Base-by-base conservation (phyloP, 2,329 filamentous ascomycete genomes). In the Gaeumannomyces tritici region DNA sequence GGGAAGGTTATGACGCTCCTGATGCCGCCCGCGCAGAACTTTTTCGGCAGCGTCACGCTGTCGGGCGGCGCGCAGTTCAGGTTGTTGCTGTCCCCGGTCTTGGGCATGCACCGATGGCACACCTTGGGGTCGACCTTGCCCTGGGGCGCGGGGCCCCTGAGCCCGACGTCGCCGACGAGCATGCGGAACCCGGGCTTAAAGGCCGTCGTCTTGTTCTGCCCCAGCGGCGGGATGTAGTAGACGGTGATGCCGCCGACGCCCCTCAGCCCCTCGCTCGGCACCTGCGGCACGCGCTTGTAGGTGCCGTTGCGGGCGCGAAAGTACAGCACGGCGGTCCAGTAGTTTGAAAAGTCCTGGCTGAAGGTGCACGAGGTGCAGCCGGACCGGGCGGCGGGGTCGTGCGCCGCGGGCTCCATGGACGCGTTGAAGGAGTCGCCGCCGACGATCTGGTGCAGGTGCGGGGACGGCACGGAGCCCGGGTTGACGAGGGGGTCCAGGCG, bases 291-390 rank as follows among this genome's bases (percentile, higher is more conserved):
- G 1, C 72, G 64, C 61, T 71, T 70, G 63, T 65, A 73, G 6
- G 68, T 68, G 13, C 72, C 72, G 60, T 74, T 74, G 12, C 71
- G 68, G 21, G 73, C 73, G n/a, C 69, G 67, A 65, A 74, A 74
- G 67, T 72, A 74, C 64, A 75, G 57, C 13, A 73, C 72, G 4
- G 72, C 72, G 1, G 73, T 74, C 73, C 72, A 74, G 66, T 71
- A 71, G 64, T 73, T 71, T 63, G 63, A 67, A 65, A 69, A 68
- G 65, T 73, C 71, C 60, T 76, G 73, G 11, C 69, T 69, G 57
- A 76, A 74, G 5, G 73, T 73, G 64, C 74, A 77, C 2, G 67
- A 75, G 12, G 75, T 77, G 67, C 75, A 77, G 7, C 72, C 75
- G 8, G 74, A 67, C 18, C 27, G 13, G 26, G 63, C 61, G 4